phyloP scores from a whole-genome alignment of 495 filamentous ascomycete genomes.

The Tuber indicum region DNA sequence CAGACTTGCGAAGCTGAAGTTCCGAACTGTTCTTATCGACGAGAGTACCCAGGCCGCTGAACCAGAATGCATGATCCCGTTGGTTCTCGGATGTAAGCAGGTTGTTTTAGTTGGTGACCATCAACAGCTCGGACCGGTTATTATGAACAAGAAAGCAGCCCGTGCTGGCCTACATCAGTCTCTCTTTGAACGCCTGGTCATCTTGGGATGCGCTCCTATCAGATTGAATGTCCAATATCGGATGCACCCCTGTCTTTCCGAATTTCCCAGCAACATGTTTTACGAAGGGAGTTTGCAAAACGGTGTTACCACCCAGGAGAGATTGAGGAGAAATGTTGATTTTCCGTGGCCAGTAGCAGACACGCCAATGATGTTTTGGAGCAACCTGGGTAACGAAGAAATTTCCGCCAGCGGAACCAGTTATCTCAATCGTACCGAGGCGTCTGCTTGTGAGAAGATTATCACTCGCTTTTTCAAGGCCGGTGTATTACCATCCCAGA shows the following conservation, averaged over 20 bases:
- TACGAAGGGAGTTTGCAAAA: constrained; percentile 98
- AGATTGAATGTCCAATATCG: constrained; percentile 96
- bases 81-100: constrained; percentile 97
- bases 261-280: constrained; percentile 99
- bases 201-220: constrained; percentile 84
- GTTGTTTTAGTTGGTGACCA: constrained; percentile 97
- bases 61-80: constrained; percentile 97
- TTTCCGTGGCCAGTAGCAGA: constrained; percentile 96
- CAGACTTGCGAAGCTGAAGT: constrained; percentile 90
- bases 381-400: constrained; percentile 93
- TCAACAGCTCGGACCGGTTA: constrained; percentile 95
- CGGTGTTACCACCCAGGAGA: constrained; percentile 81
- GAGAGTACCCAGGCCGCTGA: constrained; percentile 99
- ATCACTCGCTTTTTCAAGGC: constrained; percentile 99
- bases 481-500: constrained; percentile 83
- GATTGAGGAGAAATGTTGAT: constrained; percentile 87
- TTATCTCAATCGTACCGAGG: constrained; percentile 93
- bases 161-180: constrained; percentile 97
- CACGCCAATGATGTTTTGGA: constrained; percentile 99
- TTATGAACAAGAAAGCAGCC: constrained; percentile 99
- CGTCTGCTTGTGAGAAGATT: constrained; percentile 95
- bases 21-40: constrained; percentile 95
- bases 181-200: constrained; percentile 92
- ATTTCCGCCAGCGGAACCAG: constrained; percentile 97
- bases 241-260: constrained; percentile 97